phyloP scores from a whole-genome alignment of 257 asterid genomes.

The Penstemon barbatus region DNA sequence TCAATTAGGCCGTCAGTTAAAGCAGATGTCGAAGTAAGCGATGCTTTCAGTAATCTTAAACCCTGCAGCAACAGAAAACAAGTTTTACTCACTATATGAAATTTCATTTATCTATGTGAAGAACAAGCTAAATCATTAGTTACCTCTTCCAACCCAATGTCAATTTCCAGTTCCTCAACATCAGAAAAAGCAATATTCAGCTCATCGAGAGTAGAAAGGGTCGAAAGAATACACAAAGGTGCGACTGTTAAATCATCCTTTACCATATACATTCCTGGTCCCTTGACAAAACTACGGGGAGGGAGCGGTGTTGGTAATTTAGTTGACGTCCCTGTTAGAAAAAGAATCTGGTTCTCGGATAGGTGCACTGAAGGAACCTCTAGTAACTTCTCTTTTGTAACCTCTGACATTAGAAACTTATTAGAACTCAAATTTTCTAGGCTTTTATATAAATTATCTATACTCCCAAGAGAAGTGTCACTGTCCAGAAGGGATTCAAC shows the following conservation, averaged over 20 bases:
- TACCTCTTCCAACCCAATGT: constrained; percentile 27
- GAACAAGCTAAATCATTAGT: background rate
- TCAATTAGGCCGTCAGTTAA: constrained; percentile 1
- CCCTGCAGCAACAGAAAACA: constrained; percentile 21
- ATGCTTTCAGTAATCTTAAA: constrained; percentile 15
- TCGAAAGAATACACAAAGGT: background rate
- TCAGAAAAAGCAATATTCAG: constrained; percentile 10
- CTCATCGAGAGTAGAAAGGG: background rate
- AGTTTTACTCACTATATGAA: too few relatives aligned
- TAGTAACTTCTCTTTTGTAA: constrained; percentile 1
- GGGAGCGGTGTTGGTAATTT: too few relatives aligned
- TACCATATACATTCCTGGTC: constrained; percentile 13
- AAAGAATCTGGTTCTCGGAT: constrained; percentile 1
- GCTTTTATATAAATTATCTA: constrained; percentile 29
- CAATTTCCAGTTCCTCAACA: constrained; percentile 18
- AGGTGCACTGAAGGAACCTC: constrained; percentile 21
- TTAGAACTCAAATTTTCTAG: background rate
- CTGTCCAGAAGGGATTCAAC: constrained; percentile 24
- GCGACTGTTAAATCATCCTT: constrained; percentile 29
- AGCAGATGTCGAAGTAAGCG: constrained; percentile 16
- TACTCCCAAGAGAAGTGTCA: constrained; percentile 7
- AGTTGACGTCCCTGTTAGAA: too few relatives aligned
- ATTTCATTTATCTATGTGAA: too few relatives aligned
- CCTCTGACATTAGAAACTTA: background rate
- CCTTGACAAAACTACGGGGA: constrained; percentile 9